Conservation (phyloP, 257 asterid species). For the Misopates orontium region DNA sequence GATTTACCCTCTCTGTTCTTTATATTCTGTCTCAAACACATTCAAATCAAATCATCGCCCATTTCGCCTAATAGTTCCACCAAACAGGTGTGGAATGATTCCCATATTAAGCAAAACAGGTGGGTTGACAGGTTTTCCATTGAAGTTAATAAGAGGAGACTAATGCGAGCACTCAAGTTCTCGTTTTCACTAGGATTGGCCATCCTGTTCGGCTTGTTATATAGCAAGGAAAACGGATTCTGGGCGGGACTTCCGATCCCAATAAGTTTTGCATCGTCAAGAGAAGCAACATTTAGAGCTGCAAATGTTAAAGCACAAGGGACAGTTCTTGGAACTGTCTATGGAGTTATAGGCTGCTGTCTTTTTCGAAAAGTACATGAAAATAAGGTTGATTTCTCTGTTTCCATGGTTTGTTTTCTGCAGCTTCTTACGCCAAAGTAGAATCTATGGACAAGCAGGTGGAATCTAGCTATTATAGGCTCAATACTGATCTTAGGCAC, state of each 20-base stretch:
- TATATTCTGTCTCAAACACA: conserved; percentile 63
- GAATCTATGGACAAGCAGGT: conserved; percentile 89
- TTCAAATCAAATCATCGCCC: conserved; percentile 36
- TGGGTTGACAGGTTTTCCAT: conserved; percentile 27
- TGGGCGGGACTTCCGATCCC: conserved; percentile 92
- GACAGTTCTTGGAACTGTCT: conserved; percentile 77
- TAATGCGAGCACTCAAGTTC: conserved; percentile 64
- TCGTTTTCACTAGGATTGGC: conserved; percentile 73
- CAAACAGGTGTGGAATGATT: conserved; percentile 23
- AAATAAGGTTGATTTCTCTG: conserved; percentile 65
- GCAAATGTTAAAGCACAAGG: conserved; percentile 84
- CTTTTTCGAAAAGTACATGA: conserved; percentile 57
- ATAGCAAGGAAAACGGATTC: conserved; percentile 64
- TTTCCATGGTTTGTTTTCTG: conserved; percentile 85
- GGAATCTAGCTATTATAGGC: conserved; percentile 75
- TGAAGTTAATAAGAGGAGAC: conserved; percentile 39
- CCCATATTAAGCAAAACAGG: conserved; percentile 18
- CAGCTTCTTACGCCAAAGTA: conserved; percentile 60
- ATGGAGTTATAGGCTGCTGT: conserved; percentile 78
- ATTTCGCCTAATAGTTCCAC: not conserved
- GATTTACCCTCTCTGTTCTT: conserved; percentile 65
- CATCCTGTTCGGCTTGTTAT: conserved; percentile 55
- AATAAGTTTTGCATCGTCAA: conserved; percentile 56
- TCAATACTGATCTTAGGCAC: conserved; percentile 73
- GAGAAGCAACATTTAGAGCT: conserved; percentile 74